Evolutionary conservation across 2,329 filamentous ascomycete genomes (phyloP), one percentile per base, ranked within the genome.

Genomic region (Karstenula rhodostoma): DNA sequence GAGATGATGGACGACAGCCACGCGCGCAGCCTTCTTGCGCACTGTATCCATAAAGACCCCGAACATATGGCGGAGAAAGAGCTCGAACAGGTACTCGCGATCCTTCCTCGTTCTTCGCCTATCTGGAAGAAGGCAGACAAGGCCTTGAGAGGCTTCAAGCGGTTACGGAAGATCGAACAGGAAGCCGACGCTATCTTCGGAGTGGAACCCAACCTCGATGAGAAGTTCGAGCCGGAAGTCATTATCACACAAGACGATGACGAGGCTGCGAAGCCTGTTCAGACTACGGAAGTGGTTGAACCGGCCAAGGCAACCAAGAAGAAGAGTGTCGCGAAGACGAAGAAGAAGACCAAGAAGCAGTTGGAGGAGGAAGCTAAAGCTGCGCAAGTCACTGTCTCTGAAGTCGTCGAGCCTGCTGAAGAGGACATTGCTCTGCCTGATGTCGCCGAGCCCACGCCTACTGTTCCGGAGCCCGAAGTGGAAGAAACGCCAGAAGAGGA

Each of bases 341-440:
- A 92, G 81, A 92, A 87, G 81, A 93, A 91, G 77, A 86, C 89
- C 0, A 94, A 93, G 83, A 93, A 92, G 76, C 89, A 93, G 71
- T 75, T 91, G 2, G 85, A 90, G 48, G 88, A 91, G 71, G 73
- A 79, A 61, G 73, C 73, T 10, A 76, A 79, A 67, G 70, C 72
- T 56, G 70, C 71, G 3, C 72, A 78, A 58, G 65, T 71, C 29
- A 73, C 78, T 32, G 61, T 73, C 23, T 68, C 83, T 19, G 83
- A 87, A 64, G 65, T 66, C 37, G 80, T 89, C 42, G 52, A 55
- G 64, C 78, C 81, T 2, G 74, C 73, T 27, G 75, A 72, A 17
- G 75, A 77, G 48, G 72, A 71, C 42, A 71, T 77, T 2, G 73
- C 22, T 19, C 51, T 43, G 3, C 35, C 63, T 33, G 70, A 68